phyloP scores from a whole-genome alignment of 2,329 filamentous ascomycete genomes.

The Clonostachys solani region DNA sequence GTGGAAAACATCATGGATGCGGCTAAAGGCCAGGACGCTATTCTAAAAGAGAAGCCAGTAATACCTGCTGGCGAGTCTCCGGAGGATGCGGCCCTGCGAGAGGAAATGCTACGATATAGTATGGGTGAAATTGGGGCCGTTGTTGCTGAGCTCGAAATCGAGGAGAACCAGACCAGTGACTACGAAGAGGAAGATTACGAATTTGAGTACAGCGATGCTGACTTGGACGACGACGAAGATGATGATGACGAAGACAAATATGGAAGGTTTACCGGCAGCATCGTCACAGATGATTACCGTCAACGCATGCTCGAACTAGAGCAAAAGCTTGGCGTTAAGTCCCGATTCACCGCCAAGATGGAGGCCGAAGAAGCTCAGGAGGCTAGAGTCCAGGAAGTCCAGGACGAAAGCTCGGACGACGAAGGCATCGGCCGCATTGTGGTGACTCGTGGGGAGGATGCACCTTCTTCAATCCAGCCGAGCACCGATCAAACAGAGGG shows the following conservation, averaged over 20 bases:
- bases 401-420: conserved; percentile 23
- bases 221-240: conserved; percentile 45
- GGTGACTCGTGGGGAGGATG: conserved; percentile 27
- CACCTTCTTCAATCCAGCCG: conserved; percentile 12
- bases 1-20: conserved; percentile 53
- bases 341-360: conserved; percentile 34
- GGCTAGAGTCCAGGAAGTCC: conserved; percentile 20
- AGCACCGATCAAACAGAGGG: conserved; percentile 5
- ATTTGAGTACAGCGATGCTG: conserved; percentile 48
- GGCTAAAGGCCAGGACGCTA: conserved; percentile 49
- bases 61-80: conserved; percentile 71
- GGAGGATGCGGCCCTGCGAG: conserved; percentile 75
- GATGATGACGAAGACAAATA: conserved; percentile 72
- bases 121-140: conserved; percentile 86
- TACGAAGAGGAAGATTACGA: conserved; percentile 43
- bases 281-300: conserved; percentile 71
- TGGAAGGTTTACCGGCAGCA: conserved; percentile 65
- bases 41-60: conserved; percentile 39
- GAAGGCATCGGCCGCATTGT: conserved; percentile 55
- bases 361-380: conserved; percentile 23
- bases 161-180: conserved; percentile 51
- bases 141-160: conserved; percentile 85
- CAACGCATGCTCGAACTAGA: conserved; percentile 84
- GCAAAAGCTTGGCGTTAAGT: conserved; percentile 62
- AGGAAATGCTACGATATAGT: conserved; percentile 88